Conservation (phyloP, 352 stramenopile species). For the Detonula confervacea region DNA sequence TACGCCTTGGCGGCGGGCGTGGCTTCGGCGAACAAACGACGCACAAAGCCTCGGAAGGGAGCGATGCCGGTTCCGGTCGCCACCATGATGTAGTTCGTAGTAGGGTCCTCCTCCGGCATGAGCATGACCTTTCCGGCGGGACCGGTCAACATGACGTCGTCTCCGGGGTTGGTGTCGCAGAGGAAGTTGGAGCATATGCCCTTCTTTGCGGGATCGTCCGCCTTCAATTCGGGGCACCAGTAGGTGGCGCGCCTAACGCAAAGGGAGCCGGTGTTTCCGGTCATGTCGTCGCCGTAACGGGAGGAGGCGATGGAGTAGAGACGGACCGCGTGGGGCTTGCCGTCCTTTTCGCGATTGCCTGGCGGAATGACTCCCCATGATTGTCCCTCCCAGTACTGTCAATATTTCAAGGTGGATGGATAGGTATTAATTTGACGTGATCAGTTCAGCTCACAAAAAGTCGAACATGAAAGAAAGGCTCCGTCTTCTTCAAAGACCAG, state of each 20-base stretch:
- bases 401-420: too few relatives aligned
- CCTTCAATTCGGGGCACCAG: constrained; percentile 87
- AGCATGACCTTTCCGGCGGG: constrained; percentile 90
- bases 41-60: constrained; percentile 89
- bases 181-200: constrained; percentile 91
- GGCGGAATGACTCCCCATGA: constrained; percentile 90
- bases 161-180: constrained; percentile 86
- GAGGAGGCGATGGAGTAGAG: constrained; percentile 91
- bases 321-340: constrained; percentile 88
- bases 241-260: constrained; percentile 90
- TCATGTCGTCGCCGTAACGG: constrained; percentile 90
- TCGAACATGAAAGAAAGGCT: too few relatives aligned
- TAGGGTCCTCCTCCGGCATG: constrained; percentile 88
- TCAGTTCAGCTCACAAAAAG: too few relatives aligned
- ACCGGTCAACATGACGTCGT: constrained; percentile 87
- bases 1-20: constrained; percentile 86
- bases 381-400: constrained; percentile 84
- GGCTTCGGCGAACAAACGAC: constrained; percentile 89
- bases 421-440: too few relatives aligned
- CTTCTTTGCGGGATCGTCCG: constrained; percentile 89
- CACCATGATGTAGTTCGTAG: constrained; percentile 91
- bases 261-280: constrained; percentile 87
- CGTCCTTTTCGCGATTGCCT: constrained; percentile 87
- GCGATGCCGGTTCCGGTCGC: constrained; percentile 91
- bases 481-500: too few relatives aligned